Percentiles rank a stretch among this genome's conserved stretches.
These are phyloP conservation scores for Cordyceps tenuipes DNA, from an alignment of 2,329 filamentous ascomycete genomes.

Conservation along the genomic window DNA sequence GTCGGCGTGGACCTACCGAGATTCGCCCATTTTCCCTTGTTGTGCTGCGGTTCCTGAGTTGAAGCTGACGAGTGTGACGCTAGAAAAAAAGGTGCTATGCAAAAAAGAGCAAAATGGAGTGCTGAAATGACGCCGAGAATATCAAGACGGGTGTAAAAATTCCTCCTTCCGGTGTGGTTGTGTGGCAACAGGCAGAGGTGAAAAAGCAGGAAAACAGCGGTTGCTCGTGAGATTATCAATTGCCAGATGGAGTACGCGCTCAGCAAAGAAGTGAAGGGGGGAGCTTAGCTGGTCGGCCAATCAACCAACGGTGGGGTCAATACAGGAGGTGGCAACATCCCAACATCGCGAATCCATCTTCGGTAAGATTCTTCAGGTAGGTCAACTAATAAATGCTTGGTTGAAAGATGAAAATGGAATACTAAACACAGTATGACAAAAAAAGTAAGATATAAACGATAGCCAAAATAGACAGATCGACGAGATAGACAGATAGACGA, in stretches of 20 bases:
- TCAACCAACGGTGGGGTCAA: slow-evolving; percentile 21
- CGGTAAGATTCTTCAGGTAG: too few species aligned
- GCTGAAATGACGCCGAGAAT: neutral
- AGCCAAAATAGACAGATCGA: too few species aligned
- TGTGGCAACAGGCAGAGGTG: neutral
- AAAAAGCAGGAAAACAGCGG: neutral
- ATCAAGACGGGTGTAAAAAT: neutral
- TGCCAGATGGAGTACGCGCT: slow-evolving; percentile 9
- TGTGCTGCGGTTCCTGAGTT: slow-evolving; percentile 12
- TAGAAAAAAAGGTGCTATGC: slow-evolving; percentile 13
- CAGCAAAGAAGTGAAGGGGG: neutral
- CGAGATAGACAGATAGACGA: too few species aligned
- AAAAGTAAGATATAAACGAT: too few species aligned
- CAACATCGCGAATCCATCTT: too few species aligned
- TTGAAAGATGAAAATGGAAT: too few species aligned
- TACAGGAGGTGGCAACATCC: too few species aligned
- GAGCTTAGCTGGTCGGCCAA: slow-evolving; percentile 16
- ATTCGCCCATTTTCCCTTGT: slow-evolving; percentile 38
- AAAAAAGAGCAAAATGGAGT: slow-evolving; percentile 6
- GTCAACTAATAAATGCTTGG: too few species aligned
- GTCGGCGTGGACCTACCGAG: slow-evolving; percentile 29
- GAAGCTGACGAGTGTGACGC: slow-evolving; percentile 10
- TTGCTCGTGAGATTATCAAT: slow-evolving; percentile 12
- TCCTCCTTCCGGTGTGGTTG: neutral
- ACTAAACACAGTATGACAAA: too few species aligned